Evolutionary conservation across 1,139 yeast species (phyloP).

Genomic region (Candida sp.): DNA sequence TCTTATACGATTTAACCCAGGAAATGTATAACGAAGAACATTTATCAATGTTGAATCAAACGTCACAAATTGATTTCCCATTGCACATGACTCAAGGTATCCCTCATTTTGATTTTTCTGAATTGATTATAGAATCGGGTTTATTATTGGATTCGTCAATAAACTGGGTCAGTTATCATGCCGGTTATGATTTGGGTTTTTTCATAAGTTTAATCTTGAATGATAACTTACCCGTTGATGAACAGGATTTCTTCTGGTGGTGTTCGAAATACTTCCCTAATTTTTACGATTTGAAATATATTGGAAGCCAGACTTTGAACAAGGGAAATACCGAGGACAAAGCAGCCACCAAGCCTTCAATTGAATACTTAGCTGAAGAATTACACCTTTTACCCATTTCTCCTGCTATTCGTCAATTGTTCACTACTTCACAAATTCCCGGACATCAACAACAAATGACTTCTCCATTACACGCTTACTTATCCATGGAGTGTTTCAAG

Average conservation of each 20-base stretch:
- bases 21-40: constrained; percentile 87
- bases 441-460: constrained; percentile 42
- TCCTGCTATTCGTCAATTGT: constrained; percentile 49
- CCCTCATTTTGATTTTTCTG: constrained; percentile 77
- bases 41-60: constrained; percentile 63
- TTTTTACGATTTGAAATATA: constrained; percentile 78
- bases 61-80: constrained; percentile 81
- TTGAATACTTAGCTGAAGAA: constrained; percentile 55
- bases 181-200: constrained; percentile 95
- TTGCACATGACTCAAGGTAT: constrained; percentile 79
- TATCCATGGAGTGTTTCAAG: constrained; percentile 56
- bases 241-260: constrained; percentile 75
- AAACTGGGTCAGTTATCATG: constrained; percentile 90
- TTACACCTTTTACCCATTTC: constrained; percentile 50
- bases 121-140: constrained; percentile 82
- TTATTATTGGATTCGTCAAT: constrained; percentile 68
- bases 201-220: constrained; percentile 75
- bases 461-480: constrained; percentile 48
- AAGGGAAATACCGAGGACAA: constrained; percentile 17
- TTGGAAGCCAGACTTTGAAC: constrained; percentile 54
- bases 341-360: constrained; percentile 32
- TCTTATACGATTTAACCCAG: constrained; percentile 66
- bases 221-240: constrained; percentile 75
- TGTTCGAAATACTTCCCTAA: constrained; percentile 74
- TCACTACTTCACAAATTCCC: constrained; percentile 26